These are phyloP conservation scores for Sphaerobolus stellatus DNA, from an alignment of 1,284 basidiomycete species.

Conservation along the genomic window DNA sequence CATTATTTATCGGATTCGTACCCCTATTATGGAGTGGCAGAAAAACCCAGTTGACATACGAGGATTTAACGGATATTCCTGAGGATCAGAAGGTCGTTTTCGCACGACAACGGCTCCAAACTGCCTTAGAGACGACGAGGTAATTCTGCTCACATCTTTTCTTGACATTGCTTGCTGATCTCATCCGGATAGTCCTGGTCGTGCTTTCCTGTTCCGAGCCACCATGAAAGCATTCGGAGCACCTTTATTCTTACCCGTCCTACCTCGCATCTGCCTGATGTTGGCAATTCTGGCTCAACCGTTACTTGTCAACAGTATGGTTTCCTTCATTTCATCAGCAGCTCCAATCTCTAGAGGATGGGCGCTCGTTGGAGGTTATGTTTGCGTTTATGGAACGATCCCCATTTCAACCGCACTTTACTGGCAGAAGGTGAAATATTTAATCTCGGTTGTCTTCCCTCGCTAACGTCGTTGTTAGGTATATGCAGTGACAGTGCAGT, in stretches of 20 bases:
- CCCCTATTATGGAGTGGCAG: not conserved
- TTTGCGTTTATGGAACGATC: slow-evolving; percentile 21
- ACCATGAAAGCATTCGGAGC: slow-evolving; percentile 11
- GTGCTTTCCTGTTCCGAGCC: slow-evolving; percentile 12
- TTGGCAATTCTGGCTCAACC: slow-evolving; percentile 26
- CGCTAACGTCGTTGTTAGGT: no score
- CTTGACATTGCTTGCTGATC: not conserved
- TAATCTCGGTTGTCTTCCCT: slow-evolving; percentile 8
- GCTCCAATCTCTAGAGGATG: slow-evolving; percentile 18
- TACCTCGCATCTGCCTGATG: slow-evolving; percentile 22
- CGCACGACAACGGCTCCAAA: not conserved
- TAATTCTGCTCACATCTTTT: not conserved
- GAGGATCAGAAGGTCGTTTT: not conserved
- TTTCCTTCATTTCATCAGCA: slow-evolving; percentile 19
- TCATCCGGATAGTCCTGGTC: no score
- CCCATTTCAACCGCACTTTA: slow-evolving; percentile 23
- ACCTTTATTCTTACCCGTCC: slow-evolving; percentile 17
- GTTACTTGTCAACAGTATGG: slow-evolving; percentile 22
- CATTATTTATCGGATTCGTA: not conserved
- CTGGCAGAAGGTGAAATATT: slow-evolving; percentile 27
- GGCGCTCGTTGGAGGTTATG: slow-evolving; percentile 27
- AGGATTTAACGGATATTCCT: not conserved
- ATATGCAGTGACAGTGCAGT: slow-evolving; percentile 13
- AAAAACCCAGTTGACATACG: not conserved
- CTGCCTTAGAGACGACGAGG: no score